Base-by-base conservation (phyloP, 2,329 filamentous ascomycete genomes). In the Sporothrix euskadiensis region DNA sequence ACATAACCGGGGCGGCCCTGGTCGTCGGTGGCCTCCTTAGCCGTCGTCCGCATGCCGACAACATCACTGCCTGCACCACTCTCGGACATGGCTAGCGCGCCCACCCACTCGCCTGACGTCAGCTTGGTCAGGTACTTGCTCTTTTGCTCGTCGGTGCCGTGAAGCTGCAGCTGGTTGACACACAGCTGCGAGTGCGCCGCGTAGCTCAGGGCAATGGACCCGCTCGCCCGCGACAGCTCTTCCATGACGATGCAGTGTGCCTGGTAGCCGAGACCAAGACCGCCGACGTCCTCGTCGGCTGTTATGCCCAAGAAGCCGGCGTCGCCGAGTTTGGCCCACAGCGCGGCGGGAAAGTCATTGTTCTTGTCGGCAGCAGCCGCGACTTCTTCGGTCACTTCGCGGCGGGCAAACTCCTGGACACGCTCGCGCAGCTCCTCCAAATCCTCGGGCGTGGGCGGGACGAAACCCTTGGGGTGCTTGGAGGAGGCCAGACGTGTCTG, bases 161-260 rank as follows among this genome's bases (percentile, higher is more conserved):
- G 97, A 78, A 99, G 87, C 83, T 94, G 94, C 68, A 99, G 85
- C 83, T 99, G 96, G 82, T 99, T 99, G 74, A 98, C 92, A 83
- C 96, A 98, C 70, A 99, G 87, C 82, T 99, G 96, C 41, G 92
- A 96, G 83, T 99, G 96, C 8, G 96, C 96, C 1, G 95, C 95
- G 81, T 98, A 99, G 77, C 93, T 97, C 65, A 99, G 88, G 0
- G 90, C 95, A 78, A 97, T 94, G 75, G 90, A 92, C 16, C 84
- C 94, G 71, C 92, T 95, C 2, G 95, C 95, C 74, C 95, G 88
- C 73, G 92, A 96, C 57, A 99, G 86, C 85, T 98, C 96, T 83
- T 99, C 96, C 89, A 98, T 92, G 63, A 98, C 94, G 7, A 97
- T 86, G 80, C 94, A 97, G 83, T 99, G 96, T 61, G 96, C 95